Percentiles rank a stretch among this genome's conserved stretches.
phyloP scores from a whole-genome alignment of 306 rosid genomes.

The Medicago ruthenica region DNA sequence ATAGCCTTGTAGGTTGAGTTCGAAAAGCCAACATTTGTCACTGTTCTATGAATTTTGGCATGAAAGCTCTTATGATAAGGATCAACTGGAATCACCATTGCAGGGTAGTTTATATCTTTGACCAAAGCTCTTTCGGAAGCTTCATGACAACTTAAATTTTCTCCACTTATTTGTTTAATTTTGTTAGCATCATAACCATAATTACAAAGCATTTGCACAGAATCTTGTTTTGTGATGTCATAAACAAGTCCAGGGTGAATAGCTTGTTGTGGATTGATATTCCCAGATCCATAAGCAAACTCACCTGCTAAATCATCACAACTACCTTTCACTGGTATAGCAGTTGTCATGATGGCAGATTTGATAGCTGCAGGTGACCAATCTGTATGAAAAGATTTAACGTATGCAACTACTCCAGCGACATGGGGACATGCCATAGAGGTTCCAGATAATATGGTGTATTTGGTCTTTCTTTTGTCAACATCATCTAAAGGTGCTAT shows the following conservation, averaged over 20 bases:
- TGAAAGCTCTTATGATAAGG: background rate
- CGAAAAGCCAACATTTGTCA: slow-evolving; percentile 8
- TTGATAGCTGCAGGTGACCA: too few species aligned
- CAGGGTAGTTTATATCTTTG: background rate
- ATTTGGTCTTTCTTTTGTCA: background rate
- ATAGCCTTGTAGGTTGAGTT: background rate
- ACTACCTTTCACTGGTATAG: too few species aligned
- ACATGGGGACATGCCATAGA: background rate
- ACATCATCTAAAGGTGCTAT: accelerated
- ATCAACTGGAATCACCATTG: background rate
- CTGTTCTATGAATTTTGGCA: background rate
- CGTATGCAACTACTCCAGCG: slow-evolving; percentile 13
- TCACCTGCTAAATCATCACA: too few species aligned
- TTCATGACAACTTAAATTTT: background rate
- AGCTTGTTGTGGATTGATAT: too few species aligned
- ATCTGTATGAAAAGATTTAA: background rate
- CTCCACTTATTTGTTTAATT: too few species aligned
- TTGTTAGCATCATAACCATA: too few species aligned
- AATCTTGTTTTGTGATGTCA: too few species aligned
- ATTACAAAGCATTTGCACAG: too few species aligned
- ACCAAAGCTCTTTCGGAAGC: background rate
- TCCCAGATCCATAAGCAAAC: too few species aligned
- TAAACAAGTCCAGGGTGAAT: too few species aligned
- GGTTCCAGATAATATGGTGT: background rate
- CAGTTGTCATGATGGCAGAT: too few species aligned